phyloP scores from a whole-genome alignment of 140 eudicot genomes.

The Flaveria floridana region DNA sequence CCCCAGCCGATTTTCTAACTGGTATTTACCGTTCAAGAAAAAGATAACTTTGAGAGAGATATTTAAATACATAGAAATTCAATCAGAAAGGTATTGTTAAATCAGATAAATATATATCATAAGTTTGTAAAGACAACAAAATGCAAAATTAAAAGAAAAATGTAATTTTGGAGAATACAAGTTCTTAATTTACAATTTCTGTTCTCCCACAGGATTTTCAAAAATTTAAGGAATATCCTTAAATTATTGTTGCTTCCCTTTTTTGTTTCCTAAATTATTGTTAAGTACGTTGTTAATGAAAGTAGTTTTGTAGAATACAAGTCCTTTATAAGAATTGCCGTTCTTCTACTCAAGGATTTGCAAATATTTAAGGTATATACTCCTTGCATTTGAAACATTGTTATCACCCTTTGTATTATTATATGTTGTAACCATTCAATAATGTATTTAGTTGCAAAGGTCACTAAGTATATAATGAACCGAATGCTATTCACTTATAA shows the following conservation, averaged over 20 bases:
- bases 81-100: not conserved
- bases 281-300: not conserved
- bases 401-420: not conserved
- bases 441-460: not conserved
- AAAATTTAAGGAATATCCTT: no score
- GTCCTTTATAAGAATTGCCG: not conserved
- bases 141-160: not conserved
- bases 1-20: no score
- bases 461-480: not conserved
- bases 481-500: not conserved
- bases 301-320: not conserved
- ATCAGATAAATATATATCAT: not conserved
- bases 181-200: not conserved
- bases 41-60: no score
- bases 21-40: not conserved
- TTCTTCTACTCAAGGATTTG: not conserved
- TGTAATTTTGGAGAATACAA: not conserved
- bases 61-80: not conserved
- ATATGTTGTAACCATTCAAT: not conserved
- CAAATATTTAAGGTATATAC: conserved; percentile 2
- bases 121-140: not conserved
- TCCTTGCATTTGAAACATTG: conserved; percentile 1
- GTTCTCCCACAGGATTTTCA: no score
- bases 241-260: no score
- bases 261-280: no score